These are phyloP conservation scores for Hirsutella rhossiliensis DNA, from an alignment of 2,329 filamentous ascomycete genomes.

Conservation along the genomic window DNA sequence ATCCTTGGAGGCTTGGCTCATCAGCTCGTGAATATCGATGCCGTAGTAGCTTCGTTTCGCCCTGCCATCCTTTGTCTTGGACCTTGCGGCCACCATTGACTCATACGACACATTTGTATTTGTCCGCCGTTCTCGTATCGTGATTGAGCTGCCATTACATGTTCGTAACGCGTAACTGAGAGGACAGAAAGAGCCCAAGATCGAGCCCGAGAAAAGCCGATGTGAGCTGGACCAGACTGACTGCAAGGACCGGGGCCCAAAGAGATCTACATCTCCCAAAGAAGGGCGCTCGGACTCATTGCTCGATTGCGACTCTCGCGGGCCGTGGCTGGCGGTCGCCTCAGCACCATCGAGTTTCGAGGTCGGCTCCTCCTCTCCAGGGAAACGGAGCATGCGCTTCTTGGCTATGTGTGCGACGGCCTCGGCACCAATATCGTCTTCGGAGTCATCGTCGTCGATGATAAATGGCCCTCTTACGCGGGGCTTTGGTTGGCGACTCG, in stretches of 20 bases:
- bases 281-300: not conserved
- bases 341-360: not conserved
- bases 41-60: conserved; percentile 78
- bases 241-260: not conserved
- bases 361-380: conserved; percentile 2
- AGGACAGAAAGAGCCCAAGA: not conserved
- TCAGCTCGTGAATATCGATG: conserved; percentile 75
- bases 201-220: not conserved
- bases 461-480: conserved; percentile 25
- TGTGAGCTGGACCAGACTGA: not conserved
- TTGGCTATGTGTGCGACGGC: conserved; percentile 13
- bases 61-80: conserved; percentile 52
- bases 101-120: conserved; percentile 44
- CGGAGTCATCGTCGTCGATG: conserved; percentile 24
- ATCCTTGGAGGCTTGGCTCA: conserved; percentile 58
- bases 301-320: not conserved
- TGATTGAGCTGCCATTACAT: conserved; percentile 43
- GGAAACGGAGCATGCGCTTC: conserved; percentile 18
- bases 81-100: conserved; percentile 54
- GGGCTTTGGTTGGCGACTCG: conserved; percentile 20
- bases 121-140: conserved; percentile 41
- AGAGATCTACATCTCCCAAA: not conserved
- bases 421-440: conserved; percentile 4
- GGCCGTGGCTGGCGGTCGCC: conserved; percentile 3
- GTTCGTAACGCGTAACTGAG: conserved; percentile 32